These are phyloP conservation scores for Termitomyces sp. DNA, from an alignment of 768 basidiomycete species.

Conservation along the genomic window DNA sequence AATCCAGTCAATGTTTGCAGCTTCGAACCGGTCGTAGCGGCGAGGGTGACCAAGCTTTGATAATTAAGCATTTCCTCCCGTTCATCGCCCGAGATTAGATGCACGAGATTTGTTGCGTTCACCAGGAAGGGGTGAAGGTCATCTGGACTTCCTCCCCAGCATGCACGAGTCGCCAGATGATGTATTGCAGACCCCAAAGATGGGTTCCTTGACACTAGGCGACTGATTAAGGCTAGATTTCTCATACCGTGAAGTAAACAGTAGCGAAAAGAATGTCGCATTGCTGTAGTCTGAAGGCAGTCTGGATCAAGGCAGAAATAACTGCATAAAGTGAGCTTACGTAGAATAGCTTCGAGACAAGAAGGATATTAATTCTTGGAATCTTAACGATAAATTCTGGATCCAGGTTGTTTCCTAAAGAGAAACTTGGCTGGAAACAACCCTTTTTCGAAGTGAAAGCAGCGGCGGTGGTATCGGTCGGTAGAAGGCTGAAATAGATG, in stretches of 20 bases:
- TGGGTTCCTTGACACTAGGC: background rate
- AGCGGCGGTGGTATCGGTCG: background rate
- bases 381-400: background rate
- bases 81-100: background rate
- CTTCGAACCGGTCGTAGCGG: background rate
- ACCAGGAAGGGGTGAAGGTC: background rate
- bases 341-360: constrained; percentile 4
- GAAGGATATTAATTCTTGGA: background rate
- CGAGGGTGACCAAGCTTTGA: background rate
- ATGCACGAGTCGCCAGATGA: background rate
- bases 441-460: background rate
- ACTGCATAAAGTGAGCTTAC: background rate
- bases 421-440: too few relatives aligned
- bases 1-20: constrained; percentile 1
- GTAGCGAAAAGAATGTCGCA: background rate
- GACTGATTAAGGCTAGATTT: background rate
- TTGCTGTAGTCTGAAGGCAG: background rate
- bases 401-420: background rate
- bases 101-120: background rate
- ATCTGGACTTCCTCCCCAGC: background rate
- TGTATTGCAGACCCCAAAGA: background rate
- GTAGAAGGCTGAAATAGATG: constrained; percentile 2
- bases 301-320: background rate
- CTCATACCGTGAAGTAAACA: background rate
- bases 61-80: background rate